Base-by-base conservation (phyloP, 1,284 basidiomycete species). In the Fomitopsis schrenkii region DNA sequence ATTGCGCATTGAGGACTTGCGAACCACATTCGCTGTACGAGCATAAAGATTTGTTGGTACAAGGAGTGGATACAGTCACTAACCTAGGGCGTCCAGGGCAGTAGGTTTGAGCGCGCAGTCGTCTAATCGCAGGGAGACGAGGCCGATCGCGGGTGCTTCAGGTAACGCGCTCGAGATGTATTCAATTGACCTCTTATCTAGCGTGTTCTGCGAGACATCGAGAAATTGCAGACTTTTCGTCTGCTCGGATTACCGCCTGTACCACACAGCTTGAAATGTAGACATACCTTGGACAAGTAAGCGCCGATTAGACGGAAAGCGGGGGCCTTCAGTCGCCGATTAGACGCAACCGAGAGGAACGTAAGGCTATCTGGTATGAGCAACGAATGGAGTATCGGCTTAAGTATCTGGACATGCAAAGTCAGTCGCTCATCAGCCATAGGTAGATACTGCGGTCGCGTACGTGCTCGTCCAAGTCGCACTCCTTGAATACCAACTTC, bases 331-430 rank as follows among this genome's bases (percentile, higher is more conserved):
- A 98, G 81, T 62, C 87, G 87, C 69, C 87, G 82, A 73, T 98
- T 98, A 22, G 92, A 93, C 2, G 94, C 90, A 22, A 99, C 78
- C 9, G 92, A 95, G 26, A 98, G 80, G 67, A 90, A 93, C 1
- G 91, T 90, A 35, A 98, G 79, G 0, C 88, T 87, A 22, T 87
- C 86, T 19, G 92, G 91, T 54, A 98, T 91, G 58, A 98, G 84
- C 1, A 99, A 82, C 0, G 95, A 87, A 71, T 98, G 96, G 0
- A 98, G 79, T 19, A 98, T 87, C 0, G 93, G 93, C 77, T 97
- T 97, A 59, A 98, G 74, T 50, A 84, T 86, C 89, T 94, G 66
- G 28, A 41, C 30, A 38, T 40, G 17, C 54, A 54, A 22, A 40
- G 28, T 35, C 48, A 54, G 61, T 30, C 14, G 55, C 12, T 30